phyloP scores from a whole-genome alignment of 106 monocot genomes.

The Agapanthus africanus region DNA sequence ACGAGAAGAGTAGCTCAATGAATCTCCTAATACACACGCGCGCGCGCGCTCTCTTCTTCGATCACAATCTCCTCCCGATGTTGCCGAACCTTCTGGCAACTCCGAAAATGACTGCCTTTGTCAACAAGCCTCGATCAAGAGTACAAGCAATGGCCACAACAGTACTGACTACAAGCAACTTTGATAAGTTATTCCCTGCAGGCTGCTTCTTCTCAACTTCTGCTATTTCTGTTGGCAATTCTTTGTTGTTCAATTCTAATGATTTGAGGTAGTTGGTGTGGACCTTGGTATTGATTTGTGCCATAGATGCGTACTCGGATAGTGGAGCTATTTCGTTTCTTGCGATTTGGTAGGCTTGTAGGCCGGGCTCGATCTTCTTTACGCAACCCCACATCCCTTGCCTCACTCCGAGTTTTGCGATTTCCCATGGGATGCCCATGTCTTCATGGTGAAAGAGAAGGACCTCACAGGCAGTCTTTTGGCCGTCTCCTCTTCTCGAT shows the following conservation, averaged over 20 bases:
- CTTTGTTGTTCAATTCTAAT: slow-evolving; percentile 16
- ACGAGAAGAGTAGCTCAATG: not conserved
- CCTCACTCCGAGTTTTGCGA: slow-evolving; percentile 77
- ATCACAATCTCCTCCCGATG: slow-evolving; percentile 33
- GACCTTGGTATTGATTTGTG: slow-evolving; percentile 42
- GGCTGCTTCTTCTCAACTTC: slow-evolving; percentile 37
- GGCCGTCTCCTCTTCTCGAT: slow-evolving; percentile 51
- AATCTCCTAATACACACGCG: slow-evolving; percentile 2
- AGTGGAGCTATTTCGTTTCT: slow-evolving; percentile 24
- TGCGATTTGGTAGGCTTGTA: slow-evolving; percentile 55
- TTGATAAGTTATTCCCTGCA: slow-evolving; percentile 27
- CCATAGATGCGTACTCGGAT: slow-evolving; percentile 32
- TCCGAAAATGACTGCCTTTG: slow-evolving; percentile 86
- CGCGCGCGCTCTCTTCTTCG: not conserved
- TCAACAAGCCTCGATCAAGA: slow-evolving; percentile 70
- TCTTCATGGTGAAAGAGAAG: slow-evolving; percentile 86
- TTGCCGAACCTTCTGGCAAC: slow-evolving; percentile 73
- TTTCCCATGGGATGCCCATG: slow-evolving; percentile 91
- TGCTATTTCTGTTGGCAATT: slow-evolving; percentile 22
- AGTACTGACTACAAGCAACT: slow-evolving; percentile 60
- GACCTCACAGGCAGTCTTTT: slow-evolving; percentile 71
- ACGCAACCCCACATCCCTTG: slow-evolving; percentile 97
- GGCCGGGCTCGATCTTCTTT: slow-evolving; percentile 77
- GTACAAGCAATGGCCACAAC: slow-evolving; percentile 69
- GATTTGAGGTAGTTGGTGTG: slow-evolving; percentile 21